These are phyloP conservation scores for Populus alba DNA, from an alignment of 345 rosid species.

Conservation along the genomic window DNA sequence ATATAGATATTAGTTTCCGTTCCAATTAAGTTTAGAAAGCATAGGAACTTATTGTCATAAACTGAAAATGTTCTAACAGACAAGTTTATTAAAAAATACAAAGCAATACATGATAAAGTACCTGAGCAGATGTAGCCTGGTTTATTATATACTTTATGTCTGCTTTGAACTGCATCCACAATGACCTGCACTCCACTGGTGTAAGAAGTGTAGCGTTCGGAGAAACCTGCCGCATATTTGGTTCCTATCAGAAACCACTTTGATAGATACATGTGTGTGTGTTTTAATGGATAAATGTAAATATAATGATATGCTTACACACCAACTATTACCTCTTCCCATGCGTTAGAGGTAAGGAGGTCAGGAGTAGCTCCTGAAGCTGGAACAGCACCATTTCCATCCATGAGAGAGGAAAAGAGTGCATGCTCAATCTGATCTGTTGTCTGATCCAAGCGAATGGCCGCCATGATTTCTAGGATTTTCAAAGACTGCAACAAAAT, in stretches of 20 bases:
- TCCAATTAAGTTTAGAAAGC: not conserved
- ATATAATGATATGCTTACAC: not conserved
- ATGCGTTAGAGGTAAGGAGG: slow-evolving; percentile 61
- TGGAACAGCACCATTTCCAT: slow-evolving; percentile 38
- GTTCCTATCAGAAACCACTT: slow-evolving; percentile 6
- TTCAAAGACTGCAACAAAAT: slow-evolving; percentile 47
- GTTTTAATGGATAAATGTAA: not conserved
- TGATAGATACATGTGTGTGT: not conserved
- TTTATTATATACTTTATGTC: slow-evolving; percentile 25
- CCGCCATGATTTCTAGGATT: slow-evolving; percentile 58
- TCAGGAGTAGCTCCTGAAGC: slow-evolving; percentile 48
- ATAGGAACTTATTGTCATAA: not conserved
- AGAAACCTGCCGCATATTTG: slow-evolving; percentile 39
- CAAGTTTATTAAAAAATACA: not conserved
- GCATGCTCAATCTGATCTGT: slow-evolving; percentile 52
- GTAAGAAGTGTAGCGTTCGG: slow-evolving; percentile 37
- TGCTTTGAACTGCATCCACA: slow-evolving; percentile 35
- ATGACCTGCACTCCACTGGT: slow-evolving; percentile 27
- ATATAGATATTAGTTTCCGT: not conserved
- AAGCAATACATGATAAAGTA: slow-evolving; percentile 7
- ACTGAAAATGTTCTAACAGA: not conserved
- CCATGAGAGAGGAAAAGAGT: slow-evolving; percentile 58
- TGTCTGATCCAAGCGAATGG: slow-evolving; percentile 64
- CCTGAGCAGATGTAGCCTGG: slow-evolving; percentile 75
- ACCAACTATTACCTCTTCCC: slow-evolving; percentile 59